Base-by-base conservation (phyloP, 192 early-diverging fungal species). In the Martensiomyces pterosporus region DNA sequence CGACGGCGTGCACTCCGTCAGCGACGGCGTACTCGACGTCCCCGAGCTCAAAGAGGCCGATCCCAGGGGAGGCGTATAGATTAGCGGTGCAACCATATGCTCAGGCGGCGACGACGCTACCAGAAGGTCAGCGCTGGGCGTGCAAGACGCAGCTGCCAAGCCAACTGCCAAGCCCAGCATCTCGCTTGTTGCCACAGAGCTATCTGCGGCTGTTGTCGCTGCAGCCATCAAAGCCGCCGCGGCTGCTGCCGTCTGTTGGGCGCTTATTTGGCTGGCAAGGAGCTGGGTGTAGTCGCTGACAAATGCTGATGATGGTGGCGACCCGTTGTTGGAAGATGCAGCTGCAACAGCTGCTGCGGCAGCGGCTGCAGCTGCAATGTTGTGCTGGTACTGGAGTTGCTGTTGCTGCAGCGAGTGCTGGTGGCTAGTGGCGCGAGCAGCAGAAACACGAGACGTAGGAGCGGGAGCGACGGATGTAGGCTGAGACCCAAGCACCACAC, bases 381-480 rank as follows among this genome's bases (percentile, higher is more conserved):
- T 10, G 15, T 49, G 40, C 32, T 39, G 32, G 41, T 65, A 55
- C 40, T 57, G 47, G 27, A 52, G 47, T 14, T 34, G 38, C 29
- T 44, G 36, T 27, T 51, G 21, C 32, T 52, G 40, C 6, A 37
- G 18, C 39, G n/a, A n/a, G n/a, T n/a, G n/a, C n/a, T n/a, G n/a
- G n/a, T n/a, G n/a, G n/a, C n/a, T n/a, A n/a, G n/a, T n/a, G n/a
- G n/a, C n/a, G n/a, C n/a, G n/a, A n/a, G n/a, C n/a, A n/a, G n/a
- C n/a, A n/a, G n/a, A n/a, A n/a, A n/a, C n/a, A n/a, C n/a, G n/a
- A n/a, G n/a, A n/a, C 12, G 29, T 12, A 32, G 29, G 29, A 12
- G 6, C 12, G 29, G 5, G 29, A 12, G 29, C 29, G 12, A 5
- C 29, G 12, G 29, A 12, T 32, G 5, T 32, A 12, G 29, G 12